These are phyloP conservation scores for Cladophialophora immunda DNA, from an alignment of 2,329 filamentous ascomycete species.

Conservation along the genomic window DNA sequence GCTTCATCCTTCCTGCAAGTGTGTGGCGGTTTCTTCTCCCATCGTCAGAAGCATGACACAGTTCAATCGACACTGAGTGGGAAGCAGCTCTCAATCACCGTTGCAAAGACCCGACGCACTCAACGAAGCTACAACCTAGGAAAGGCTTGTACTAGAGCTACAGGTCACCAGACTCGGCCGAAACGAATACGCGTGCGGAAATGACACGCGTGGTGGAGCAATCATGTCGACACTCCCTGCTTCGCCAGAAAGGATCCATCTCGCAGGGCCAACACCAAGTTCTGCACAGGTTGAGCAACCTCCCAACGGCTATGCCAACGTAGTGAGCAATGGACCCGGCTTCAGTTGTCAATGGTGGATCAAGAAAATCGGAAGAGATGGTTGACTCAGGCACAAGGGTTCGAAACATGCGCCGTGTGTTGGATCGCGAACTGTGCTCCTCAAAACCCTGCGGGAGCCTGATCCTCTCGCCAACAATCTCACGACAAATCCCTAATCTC, in stretches of 20 bases:
- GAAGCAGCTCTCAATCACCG: background rate
- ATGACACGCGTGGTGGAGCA: too few relatives aligned
- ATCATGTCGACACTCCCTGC: background rate
- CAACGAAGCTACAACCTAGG: conserved; percentile 54
- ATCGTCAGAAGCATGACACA: background rate
- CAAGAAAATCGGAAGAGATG: conserved; percentile 3
- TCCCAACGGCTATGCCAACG: conserved; percentile 31
- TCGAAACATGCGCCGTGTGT: background rate
- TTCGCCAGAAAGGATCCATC: too few relatives aligned
- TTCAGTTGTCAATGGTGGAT: conserved; percentile 28
- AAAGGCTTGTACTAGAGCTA: conserved; percentile 56
- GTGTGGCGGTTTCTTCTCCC: background rate
- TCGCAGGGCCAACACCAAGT: too few relatives aligned
- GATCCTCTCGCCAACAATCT: background rate
- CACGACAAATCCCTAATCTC: background rate
- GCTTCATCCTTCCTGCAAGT: background rate
- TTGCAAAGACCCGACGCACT: conserved; percentile 36
- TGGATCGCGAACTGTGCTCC: background rate
- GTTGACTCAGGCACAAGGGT: background rate
- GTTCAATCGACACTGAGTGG: background rate
- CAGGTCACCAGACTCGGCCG: conserved; percentile 55
- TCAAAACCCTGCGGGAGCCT: background rate
- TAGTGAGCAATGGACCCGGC: conserved; percentile 31
- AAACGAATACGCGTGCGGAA: conserved; percentile 52
- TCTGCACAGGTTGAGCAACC: conserved; percentile 39